Evolutionary conservation across 1,139 yeast genomes (phyloP).

Genomic region (Wickerhamomyces sp.): DNA sequence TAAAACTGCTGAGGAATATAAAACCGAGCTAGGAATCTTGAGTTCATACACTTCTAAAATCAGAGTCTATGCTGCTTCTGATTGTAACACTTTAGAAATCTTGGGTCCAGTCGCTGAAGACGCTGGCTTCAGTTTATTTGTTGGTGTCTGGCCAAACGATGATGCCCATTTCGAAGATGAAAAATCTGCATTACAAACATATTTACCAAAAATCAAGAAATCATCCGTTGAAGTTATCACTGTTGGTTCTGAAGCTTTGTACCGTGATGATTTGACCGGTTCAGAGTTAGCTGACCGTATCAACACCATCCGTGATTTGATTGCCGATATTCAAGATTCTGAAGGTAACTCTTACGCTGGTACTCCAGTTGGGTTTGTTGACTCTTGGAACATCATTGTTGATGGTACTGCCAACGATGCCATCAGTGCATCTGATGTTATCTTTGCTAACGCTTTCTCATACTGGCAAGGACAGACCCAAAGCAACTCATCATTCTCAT

Average conservation of each 20-base stretch:
- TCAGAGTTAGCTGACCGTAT: conserved; percentile 61
- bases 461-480: conserved; percentile 97
- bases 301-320: conserved; percentile 48
- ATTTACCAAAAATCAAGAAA: conserved; percentile 67
- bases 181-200: conserved; percentile 58
- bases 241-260: conserved; percentile 90
- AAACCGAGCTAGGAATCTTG: conserved; percentile 54
- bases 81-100: conserved; percentile 78
- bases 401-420: conserved; percentile 70
- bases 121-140: conserved; percentile 63
- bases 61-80: conserved; percentile 82
- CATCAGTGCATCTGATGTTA: conserved; percentile 74
- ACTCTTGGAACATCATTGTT: conserved; percentile 90
- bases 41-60: conserved; percentile 54
- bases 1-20: conserved; percentile 66
- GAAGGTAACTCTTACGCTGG: conserved; percentile 71
- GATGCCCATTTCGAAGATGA: conserved; percentile 68
- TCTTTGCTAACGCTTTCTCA: conserved; percentile 91
- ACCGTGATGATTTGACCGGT: conserved; percentile 79
- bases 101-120: conserved; percentile 84
- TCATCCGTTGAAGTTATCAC: conserved; percentile 67
- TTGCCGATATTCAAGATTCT: conserved; percentile 64
- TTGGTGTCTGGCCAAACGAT: conserved; percentile 92
- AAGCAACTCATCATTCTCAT: conserved; percentile 77
- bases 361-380: conserved; percentile 86